A percentile compares a stretch with the other conserved stretches of the same genome.
phyloP scores from a whole-genome alignment of 495 filamentous ascomycete species.

The Ramalina intermedia region DNA sequence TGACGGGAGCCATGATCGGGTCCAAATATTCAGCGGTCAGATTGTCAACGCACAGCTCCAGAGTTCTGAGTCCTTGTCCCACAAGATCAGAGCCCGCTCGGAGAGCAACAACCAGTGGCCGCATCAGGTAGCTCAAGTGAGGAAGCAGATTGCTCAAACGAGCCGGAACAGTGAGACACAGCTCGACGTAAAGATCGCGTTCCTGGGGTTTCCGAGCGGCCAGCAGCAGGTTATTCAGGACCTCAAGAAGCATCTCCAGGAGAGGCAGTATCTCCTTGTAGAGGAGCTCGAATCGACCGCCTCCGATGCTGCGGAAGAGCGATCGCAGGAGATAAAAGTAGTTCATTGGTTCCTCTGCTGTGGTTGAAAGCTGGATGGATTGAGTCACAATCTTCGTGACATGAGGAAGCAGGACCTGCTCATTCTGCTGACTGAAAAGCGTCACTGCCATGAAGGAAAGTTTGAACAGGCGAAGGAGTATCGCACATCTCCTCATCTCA shows the following conservation, averaged over 20 bases:
- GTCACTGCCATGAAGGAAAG: slow-evolving; percentile 99
- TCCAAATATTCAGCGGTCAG: slow-evolving; percentile 95
- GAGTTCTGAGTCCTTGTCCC: slow-evolving; percentile 79
- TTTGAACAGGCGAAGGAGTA: slow-evolving; percentile 90
- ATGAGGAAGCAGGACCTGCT: slow-evolving; percentile 86
- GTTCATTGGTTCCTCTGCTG: slow-evolving; percentile 94
- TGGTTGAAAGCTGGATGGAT: slow-evolving; percentile 89
- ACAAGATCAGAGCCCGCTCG: slow-evolving; percentile 86
- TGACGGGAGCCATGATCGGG: slow-evolving; percentile 97
- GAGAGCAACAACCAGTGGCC: slow-evolving; percentile 86
- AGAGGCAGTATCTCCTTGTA: slow-evolving; percentile 97
- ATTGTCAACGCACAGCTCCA: slow-evolving; percentile 97
- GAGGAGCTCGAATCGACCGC: slow-evolving; percentile 89
- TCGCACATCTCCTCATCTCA: slow-evolving; percentile 79
- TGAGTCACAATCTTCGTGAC: slow-evolving; percentile 92
- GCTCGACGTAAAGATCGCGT: slow-evolving; percentile 90
- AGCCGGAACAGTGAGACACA: slow-evolving; percentile 91
- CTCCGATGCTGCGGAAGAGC: slow-evolving; percentile 90
- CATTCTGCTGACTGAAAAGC: slow-evolving; percentile 84
- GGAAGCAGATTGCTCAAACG: slow-evolving; percentile 88
- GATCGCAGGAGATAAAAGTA: slow-evolving; percentile 90
- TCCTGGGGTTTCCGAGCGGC: slow-evolving; percentile 81
- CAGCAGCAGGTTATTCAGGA: slow-evolving; percentile 82
- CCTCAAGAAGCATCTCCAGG: slow-evolving; percentile 92
- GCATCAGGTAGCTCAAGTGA: slow-evolving; percentile 95